phyloP scores from a whole-genome alignment of 768 basidiomycete genomes.

The Kwoniella botswanensis region DNA sequence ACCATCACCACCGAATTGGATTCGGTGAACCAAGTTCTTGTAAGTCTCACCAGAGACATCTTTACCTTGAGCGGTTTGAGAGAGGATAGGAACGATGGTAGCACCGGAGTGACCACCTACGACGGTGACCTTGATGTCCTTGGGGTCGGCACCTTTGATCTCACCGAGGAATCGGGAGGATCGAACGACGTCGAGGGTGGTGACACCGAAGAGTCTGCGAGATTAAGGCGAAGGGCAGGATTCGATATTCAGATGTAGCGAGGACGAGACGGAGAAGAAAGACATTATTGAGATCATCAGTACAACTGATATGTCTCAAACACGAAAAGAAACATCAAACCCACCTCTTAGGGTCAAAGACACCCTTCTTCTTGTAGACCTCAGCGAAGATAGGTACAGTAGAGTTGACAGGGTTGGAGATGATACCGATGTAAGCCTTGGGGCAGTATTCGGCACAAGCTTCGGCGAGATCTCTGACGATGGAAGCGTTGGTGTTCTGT shows the following conservation, averaged over 20 bases:
- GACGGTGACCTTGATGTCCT: constrained; percentile 73
- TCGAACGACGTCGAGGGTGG: constrained; percentile 95
- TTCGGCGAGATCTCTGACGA: constrained; percentile 88
- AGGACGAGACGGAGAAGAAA: too few relatives aligned
- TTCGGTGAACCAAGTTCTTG: constrained; percentile 80
- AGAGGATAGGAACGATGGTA: constrained; percentile 96
- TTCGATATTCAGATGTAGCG: too few relatives aligned
- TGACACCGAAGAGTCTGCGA: constrained; percentile 90
- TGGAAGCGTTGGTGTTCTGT: constrained; percentile 91
- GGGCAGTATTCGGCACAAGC: constrained; percentile 83
- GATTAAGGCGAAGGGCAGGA: background rate
- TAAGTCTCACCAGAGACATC: constrained; percentile 67
- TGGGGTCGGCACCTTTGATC: constrained; percentile 63
- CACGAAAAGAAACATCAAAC: constrained; percentile 25
- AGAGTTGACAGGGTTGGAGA: constrained; percentile 99
- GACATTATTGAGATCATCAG: too few relatives aligned
- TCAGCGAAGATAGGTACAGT: constrained; percentile 97
- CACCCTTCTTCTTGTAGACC: constrained; percentile 88
- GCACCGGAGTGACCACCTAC: constrained; percentile 95
- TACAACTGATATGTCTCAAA: background rate
- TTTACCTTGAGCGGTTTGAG: constrained; percentile 76
- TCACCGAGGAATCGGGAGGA: constrained; percentile 95
- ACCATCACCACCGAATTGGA: constrained; percentile 98
- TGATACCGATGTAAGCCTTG: constrained; percentile 91
- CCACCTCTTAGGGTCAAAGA: constrained; percentile 89